Evolutionary conservation across 257 asterid species (phyloP).

Genomic region (Knoxia roxburghii): DNA sequence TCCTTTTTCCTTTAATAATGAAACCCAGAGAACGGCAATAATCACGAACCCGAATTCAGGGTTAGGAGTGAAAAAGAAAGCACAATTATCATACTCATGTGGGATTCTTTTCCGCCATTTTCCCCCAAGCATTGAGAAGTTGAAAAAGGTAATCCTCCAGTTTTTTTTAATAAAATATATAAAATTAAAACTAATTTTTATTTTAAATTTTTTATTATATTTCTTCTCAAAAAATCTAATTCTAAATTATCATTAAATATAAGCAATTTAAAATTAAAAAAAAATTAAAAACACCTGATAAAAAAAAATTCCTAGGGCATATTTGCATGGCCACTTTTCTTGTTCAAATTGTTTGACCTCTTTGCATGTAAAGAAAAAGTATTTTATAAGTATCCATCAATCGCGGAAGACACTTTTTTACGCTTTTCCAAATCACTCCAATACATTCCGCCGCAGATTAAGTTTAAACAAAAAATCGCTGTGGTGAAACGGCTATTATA

Average conservation of each 20-base stretch:
- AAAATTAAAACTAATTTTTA: no score
- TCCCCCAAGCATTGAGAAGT: neutral
- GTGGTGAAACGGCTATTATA: no score
- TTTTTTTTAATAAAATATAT: no score
- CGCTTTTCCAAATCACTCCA: neutral
- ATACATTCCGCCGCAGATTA: conserved; percentile 4
- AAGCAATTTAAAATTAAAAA: no score
- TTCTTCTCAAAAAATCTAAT: no score
- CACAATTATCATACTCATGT: no score
- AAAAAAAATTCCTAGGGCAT: neutral
- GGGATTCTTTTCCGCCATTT: neutral
- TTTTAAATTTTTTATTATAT: no score
- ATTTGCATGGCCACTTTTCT: neutral
- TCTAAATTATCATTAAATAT: no score
- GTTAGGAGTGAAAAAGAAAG: neutral
- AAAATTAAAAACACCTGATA: no score
- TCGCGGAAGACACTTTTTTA: neutral
- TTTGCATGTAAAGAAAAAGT: neutral
- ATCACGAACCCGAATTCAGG: no score
- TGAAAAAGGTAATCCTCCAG: no score
- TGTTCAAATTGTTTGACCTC: neutral
- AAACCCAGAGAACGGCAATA: neutral
- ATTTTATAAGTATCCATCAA: neutral
- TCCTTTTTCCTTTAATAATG: neutral
- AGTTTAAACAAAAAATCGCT: no score